Evolutionary conservation across 805 yeast species (phyloP).

Genomic region (Teunomyces panamensis): DNA sequence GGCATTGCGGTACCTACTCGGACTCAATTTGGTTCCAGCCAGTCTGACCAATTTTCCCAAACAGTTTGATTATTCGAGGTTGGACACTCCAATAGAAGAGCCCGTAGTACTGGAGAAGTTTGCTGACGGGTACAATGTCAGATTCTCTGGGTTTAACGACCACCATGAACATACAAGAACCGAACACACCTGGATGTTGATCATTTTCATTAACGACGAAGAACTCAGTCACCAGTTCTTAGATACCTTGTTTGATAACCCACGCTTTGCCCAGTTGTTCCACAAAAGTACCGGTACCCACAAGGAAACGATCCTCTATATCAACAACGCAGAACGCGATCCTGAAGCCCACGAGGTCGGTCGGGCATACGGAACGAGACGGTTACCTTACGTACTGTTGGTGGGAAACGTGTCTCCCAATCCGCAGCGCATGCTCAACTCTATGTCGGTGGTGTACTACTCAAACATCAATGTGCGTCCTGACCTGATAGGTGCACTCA

Average conservation of each 20-base stretch:
- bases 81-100: not conserved
- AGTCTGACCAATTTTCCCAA: conserved; percentile 16
- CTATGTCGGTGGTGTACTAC: conserved; percentile 38
- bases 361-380: conserved; percentile 23
- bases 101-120: conserved; percentile 3
- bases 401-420: conserved; percentile 35
- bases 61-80: conserved; percentile 22
- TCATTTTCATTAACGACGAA: conserved; percentile 28
- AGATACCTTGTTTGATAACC: conserved; percentile 10
- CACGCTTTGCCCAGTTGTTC: conserved; percentile 18
- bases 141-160: conserved; percentile 24
- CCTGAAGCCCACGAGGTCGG: conserved; percentile 41
- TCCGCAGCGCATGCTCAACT: conserved; percentile 31
- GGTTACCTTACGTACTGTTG: conserved; percentile 37
- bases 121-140: conserved; percentile 9
- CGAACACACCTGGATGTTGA: conserved; percentile 32
- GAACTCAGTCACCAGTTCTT: conserved; percentile 18
- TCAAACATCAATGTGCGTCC: conserved; percentile 22
- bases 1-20: conserved; percentile 23
- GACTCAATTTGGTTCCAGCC: conserved; percentile 7
- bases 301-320: conserved; percentile 27
- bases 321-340: conserved; percentile 28
- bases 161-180: conserved; percentile 25
- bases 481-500: conserved; percentile 17
- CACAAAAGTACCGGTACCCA: conserved; percentile 18